Conservation (phyloP, 2,329 filamentous ascomycete species). For the Diatrype stigma region DNA sequence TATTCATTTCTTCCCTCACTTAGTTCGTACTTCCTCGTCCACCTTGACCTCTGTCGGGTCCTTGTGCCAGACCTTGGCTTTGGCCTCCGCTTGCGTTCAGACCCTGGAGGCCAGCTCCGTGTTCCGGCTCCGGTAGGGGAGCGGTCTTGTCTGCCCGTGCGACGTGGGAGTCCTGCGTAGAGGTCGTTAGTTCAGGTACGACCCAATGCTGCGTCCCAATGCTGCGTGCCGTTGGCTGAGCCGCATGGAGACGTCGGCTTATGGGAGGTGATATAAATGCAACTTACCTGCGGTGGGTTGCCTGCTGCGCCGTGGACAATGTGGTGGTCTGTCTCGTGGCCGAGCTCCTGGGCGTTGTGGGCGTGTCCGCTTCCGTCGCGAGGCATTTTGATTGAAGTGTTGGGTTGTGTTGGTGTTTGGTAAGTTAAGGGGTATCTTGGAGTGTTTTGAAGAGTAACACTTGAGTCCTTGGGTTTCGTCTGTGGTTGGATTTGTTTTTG, state of each 20-base stretch:
- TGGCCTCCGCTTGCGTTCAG: conserved; percentile 39
- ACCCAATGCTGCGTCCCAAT: too few species aligned
- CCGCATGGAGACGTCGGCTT: too few species aligned
- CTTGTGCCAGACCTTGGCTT: conserved; percentile 38
- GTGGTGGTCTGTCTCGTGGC: conserved; percentile 33
- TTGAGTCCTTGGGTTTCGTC: too few species aligned
- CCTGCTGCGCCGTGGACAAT: conserved; percentile 41
- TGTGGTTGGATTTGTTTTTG: too few species aligned
- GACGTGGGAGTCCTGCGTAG: conserved; percentile 29
- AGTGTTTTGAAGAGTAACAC: too few species aligned
- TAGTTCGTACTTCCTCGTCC: conserved; percentile 7
- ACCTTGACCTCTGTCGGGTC: conserved; percentile 38
- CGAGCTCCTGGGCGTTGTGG: conserved; percentile 36
- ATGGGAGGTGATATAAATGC: too few species aligned
- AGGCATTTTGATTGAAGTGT: conserved; percentile 39
- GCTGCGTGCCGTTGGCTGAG: too few species aligned
- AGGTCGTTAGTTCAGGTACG: conserved; percentile 1
- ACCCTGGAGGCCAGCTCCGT: conserved; percentile 38
- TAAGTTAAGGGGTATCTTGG: too few species aligned
- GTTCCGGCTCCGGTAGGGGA: conserved; percentile 41
- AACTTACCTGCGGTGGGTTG: conserved; percentile 30
- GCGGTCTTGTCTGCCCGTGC: conserved; percentile 47
- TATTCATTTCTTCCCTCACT: background rate
- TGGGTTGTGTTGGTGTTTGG: too few species aligned
- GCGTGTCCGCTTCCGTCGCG: conserved; percentile 44